phyloP scores from a whole-genome alignment of 495 filamentous ascomycete genomes.

The Choiromyces venosus region DNA sequence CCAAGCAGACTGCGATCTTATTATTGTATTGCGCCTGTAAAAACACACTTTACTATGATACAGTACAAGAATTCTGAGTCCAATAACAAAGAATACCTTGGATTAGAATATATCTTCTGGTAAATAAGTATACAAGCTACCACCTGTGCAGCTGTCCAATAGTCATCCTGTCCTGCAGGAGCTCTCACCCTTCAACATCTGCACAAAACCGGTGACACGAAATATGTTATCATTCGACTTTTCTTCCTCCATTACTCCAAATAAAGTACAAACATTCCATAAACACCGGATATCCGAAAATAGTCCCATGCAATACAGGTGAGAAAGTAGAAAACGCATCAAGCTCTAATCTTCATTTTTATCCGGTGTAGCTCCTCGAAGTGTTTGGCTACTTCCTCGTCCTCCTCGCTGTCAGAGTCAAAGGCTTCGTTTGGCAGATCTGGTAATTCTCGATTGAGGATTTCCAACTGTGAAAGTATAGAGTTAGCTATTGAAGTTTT shows the following conservation, averaged over 20 bases:
- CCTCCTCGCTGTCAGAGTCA: constrained; percentile 29
- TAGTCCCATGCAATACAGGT: background rate
- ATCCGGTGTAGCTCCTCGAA: constrained; percentile 30
- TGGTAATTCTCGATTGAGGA: constrained; percentile 32
- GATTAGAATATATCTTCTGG: too few species aligned
- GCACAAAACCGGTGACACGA: background rate
- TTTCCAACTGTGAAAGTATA: constrained; percentile 15
- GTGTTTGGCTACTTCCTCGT: constrained; percentile 33
- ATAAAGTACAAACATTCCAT: background rate
- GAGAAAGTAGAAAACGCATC: background rate
- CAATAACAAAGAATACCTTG: too few species aligned
- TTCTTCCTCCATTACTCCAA: background rate
- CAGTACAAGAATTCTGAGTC: too few species aligned
- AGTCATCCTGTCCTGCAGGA: background rate
- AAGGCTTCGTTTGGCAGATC: constrained; percentile 21
- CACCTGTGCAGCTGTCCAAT: background rate
- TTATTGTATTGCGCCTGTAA: too few species aligned
- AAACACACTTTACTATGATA: too few species aligned
- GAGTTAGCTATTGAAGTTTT: constrained; percentile 9
- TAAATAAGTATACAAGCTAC: background rate
- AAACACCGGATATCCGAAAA: background rate
- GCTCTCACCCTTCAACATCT: background rate
- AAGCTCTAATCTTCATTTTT: constrained; percentile 18
- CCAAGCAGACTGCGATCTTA: too few species aligned
- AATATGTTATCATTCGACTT: background rate